Conservation (phyloP, 805 yeast genomes). For the Torulaspora maleeae region DNA sequence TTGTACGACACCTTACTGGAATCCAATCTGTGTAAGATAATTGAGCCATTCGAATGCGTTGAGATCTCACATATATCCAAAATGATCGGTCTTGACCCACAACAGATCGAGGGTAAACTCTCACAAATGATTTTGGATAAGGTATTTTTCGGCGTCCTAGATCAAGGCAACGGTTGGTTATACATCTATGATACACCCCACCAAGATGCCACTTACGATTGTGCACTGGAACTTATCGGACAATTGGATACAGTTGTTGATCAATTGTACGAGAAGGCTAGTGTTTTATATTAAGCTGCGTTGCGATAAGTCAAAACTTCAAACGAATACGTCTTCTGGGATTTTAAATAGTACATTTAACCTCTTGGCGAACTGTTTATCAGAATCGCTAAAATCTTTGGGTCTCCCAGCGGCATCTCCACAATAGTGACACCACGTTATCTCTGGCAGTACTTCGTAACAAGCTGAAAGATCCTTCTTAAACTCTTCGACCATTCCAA, state of each 20-base stretch:
- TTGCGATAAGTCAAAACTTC: slow-evolving; percentile 1
- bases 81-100: slow-evolving; percentile 79
- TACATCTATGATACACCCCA: slow-evolving; percentile 85
- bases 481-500: slow-evolving; percentile 71
- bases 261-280: slow-evolving; percentile 87
- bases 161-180: slow-evolving; percentile 98
- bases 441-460: slow-evolving; percentile 6
- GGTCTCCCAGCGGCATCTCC: slow-evolving; percentile 96
- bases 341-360: slow-evolving; percentile 50
- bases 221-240: slow-evolving; percentile 79
- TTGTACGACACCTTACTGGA: slow-evolving; percentile 89
- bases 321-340: slow-evolving; percentile 65
- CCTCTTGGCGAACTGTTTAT: slow-evolving; percentile 59
- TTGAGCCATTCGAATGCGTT: slow-evolving; percentile 95
- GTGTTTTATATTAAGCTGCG: slow-evolving; percentile 56
- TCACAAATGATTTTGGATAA: slow-evolving; percentile 95
- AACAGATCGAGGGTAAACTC: slow-evolving; percentile 88
- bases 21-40: slow-evolving; percentile 87
- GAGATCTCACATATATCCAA: slow-evolving; percentile 85
- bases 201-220: slow-evolving; percentile 82
- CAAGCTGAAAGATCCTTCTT: slow-evolving; percentile 35
- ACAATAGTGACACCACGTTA: slow-evolving; percentile 43
- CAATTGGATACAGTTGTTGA: slow-evolving; percentile 87
- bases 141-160: slow-evolving; percentile 92
- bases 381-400: slow-evolving; percentile 77